phyloP scores from a whole-genome alignment of 2,329 filamentous ascomycete genomes.

The Coniochaeta hoffmannii region DNA sequence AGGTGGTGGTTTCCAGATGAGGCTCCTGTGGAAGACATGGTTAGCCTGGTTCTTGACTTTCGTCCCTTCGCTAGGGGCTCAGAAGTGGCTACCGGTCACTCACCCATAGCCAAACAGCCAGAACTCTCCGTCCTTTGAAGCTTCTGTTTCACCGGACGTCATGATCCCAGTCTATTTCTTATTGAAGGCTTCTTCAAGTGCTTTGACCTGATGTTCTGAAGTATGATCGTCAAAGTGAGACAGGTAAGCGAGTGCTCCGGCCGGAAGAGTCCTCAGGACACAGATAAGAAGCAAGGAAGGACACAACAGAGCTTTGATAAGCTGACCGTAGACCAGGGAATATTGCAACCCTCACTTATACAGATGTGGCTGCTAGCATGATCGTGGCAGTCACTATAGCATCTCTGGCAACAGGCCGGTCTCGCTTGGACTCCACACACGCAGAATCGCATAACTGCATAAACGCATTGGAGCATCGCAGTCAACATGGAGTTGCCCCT shows the following conservation, averaged over 20 bases:
- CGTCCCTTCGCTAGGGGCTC: not conserved
- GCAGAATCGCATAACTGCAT: not conserved
- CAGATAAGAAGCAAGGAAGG: no score
- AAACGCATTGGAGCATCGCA: not conserved
- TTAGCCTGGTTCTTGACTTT: not conserved
- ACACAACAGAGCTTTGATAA: no score
- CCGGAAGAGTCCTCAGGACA: not conserved
- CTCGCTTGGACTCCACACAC: not conserved
- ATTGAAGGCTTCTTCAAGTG: not conserved
- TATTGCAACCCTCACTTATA: not conserved
- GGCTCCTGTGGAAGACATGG: conserved; percentile 49
- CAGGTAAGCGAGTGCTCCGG: not conserved
- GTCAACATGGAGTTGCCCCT: no score
- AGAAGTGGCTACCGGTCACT: conserved; percentile 4
- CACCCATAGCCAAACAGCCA: conserved; percentile 98
- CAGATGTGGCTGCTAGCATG: not conserved
- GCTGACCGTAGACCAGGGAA: no score
- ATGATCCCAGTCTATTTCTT: conserved; percentile 19
- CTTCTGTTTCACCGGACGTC: conserved; percentile 19
- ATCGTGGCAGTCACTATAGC: not conserved
- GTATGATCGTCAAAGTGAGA: not conserved
- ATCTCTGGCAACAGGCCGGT: not conserved
- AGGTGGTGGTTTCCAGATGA: conserved; percentile 98
- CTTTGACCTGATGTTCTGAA: not conserved
- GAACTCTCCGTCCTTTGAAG: conserved; percentile 53